These are phyloP conservation scores for Penicillium sp. DNA, from an alignment of 2,329 filamentous ascomycete genomes.

Conservation along the genomic window DNA sequence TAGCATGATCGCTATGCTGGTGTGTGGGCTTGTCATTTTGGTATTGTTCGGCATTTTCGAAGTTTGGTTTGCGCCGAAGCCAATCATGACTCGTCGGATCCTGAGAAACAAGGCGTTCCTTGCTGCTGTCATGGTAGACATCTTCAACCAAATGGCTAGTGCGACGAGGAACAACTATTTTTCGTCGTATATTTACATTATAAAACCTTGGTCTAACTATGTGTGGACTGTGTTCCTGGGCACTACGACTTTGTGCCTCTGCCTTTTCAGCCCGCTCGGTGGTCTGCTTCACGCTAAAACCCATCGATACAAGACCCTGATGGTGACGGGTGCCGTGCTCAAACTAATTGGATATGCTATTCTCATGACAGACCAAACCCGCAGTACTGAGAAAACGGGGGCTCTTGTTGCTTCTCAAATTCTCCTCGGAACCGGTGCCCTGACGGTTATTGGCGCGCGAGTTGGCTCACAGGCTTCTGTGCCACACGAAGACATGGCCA, in stretches of 20 bases:
- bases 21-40: constrained; percentile 57
- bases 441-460: constrained; percentile 44
- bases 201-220: constrained; percentile 43
- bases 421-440: constrained; percentile 40
- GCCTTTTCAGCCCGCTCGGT: constrained; percentile 38
- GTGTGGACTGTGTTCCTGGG: constrained; percentile 47
- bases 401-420: constrained; percentile 40
- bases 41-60: constrained; percentile 58
- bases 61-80: constrained; percentile 50
- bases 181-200: constrained; percentile 24
- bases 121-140: constrained; percentile 15
- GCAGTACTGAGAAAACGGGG: constrained; percentile 39
- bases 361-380: constrained; percentile 30
- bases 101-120: constrained; percentile 30
- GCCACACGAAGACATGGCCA: constrained; percentile 46
- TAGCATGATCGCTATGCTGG: constrained; percentile 53
- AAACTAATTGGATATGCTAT: constrained; percentile 44
- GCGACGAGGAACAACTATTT: constrained; percentile 25
- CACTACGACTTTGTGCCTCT: constrained; percentile 44
- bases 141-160: constrained; percentile 25
- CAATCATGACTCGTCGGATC: constrained; percentile 42
- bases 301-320: constrained; percentile 47
- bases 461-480: constrained; percentile 47
- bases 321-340: constrained; percentile 40
- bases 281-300: constrained; percentile 36